Base-by-base conservation (phyloP, 2,329 filamentous ascomycete species). In the Trichophyton equinum region DNA sequence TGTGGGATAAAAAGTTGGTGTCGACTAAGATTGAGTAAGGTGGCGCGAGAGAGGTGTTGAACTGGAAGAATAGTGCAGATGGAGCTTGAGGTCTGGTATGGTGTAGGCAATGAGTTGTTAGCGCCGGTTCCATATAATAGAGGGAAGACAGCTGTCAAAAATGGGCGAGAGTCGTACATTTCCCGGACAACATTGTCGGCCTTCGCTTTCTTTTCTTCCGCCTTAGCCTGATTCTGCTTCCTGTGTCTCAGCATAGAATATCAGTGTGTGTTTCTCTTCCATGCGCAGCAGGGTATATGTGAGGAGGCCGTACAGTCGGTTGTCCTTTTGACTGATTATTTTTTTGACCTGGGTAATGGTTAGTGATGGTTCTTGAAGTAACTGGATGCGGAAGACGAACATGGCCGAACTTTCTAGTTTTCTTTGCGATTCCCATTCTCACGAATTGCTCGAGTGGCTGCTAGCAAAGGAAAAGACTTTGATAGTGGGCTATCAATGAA, bases 1-100 rank as follows among this genome's bases (percentile, higher is more conserved):
- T 94, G 74, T 96, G 91, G 44, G 85, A 89, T 64, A 96, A 81
- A 71, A 96, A 96, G 72, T 95, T 95, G 73, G 90, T 92, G 73
- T 95, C 89, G 69, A 94, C 82, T 8, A 95, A 82, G 61, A 92
- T 82, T 57, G 78, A 80, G 78, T 95, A 95, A 1, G 91, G 90
- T 2, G 91, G 90, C 9, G 89, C 85, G 51, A 96, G 83, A 59
- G 89, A 87, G 59, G 86, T 87, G 77, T 96, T 96, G 79, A 89
- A 87, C 70, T 88, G 82, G 76, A 95, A 95, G 83, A 95, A 95
- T 75, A 95, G 84, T 64, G 84, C 82, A 20, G 88, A 89, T 11
- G 89, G 87, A 70, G 88, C 87, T 77, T 94, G 88, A 4, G 88
- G 87, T 57, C 81, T 84, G 67, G 44, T 61, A 62, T 18, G 57